Conservation (phyloP, 192 early-diverging fungal species). For the Coemansia guatemalensis region DNA sequence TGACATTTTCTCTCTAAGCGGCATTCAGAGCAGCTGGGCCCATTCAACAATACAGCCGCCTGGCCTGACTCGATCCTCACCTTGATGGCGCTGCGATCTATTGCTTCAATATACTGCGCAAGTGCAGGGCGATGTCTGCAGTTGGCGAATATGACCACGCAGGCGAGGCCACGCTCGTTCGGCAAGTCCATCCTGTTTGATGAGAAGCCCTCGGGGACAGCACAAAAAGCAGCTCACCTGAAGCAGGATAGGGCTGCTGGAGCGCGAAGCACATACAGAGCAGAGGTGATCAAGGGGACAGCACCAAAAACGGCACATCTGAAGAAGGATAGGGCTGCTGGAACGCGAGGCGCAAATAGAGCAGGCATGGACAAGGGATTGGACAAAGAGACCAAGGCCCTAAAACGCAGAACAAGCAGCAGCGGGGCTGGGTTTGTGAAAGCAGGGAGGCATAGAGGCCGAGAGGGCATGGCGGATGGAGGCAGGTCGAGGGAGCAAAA, state of each 20-base stretch:
- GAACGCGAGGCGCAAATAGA: background rate
- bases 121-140: background rate
- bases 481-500: background rate
- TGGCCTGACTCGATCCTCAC: background rate
- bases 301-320: background rate
- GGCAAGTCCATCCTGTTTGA: background rate
- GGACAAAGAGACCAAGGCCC: background rate
- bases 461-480: background rate
- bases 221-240: background rate
- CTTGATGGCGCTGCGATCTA: background rate
- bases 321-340: background rate
- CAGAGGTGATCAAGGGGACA: background rate
- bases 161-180: background rate
- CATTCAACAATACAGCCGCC: background rate
- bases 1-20: background rate
- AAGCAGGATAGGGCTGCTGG: background rate
- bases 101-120: background rate
- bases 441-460: conserved; percentile 1
- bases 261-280: background rate
- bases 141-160: background rate
- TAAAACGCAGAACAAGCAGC: background rate
- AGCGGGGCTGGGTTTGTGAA: conserved; percentile 19
- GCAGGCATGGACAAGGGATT: background rate
- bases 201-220: background rate
- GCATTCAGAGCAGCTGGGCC: background rate